These are phyloP conservation scores for Epithele typhae DNA, from an alignment of 768 basidiomycete genomes.

Conservation along the genomic window DNA sequence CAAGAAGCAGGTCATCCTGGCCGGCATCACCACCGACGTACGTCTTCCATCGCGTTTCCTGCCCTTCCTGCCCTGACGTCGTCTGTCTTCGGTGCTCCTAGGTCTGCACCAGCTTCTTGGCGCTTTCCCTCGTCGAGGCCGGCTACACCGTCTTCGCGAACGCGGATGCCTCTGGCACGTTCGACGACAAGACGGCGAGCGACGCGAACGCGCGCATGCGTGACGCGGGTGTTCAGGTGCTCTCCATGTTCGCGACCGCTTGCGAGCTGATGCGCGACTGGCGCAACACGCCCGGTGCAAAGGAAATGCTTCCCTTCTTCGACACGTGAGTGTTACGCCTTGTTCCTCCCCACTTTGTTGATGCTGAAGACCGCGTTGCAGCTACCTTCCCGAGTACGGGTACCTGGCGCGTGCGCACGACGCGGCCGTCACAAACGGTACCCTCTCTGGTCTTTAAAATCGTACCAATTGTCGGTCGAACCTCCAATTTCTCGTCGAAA, in stretches of 20 bases:
- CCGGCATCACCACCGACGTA: constrained; percentile 48
- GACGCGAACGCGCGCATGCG: constrained; percentile 48
- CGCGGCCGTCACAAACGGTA: constrained; percentile 26
- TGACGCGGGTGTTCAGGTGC: constrained; percentile 40
- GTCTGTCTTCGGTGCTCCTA: too few relatives aligned
- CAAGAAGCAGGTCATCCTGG: constrained; percentile 46
- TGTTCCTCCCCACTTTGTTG: neutral
- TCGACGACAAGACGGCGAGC: constrained; percentile 34
- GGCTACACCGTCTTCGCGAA: constrained; percentile 47
- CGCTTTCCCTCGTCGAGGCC: constrained; percentile 40
- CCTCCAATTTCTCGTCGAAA: too few relatives aligned
- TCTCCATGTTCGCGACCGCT: constrained; percentile 40
- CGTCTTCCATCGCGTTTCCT: too few relatives aligned
- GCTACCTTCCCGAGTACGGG: constrained; percentile 31
- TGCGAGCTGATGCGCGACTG: constrained; percentile 49
- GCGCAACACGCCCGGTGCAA: constrained; percentile 42
- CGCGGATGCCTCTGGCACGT: constrained; percentile 42
- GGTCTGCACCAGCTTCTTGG: constrained; percentile 46
- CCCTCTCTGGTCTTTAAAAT: constrained; percentile 18
- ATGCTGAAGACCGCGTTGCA: constrained; percentile 1
- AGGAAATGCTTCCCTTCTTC: constrained; percentile 39
- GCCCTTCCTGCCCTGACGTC: too few relatives aligned
- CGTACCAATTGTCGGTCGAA: too few relatives aligned
- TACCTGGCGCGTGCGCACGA: constrained; percentile 29
- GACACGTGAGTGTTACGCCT: constrained; percentile 34